Percentiles rank a stretch among this genome's conserved stretches.
Evolutionary conservation across 169 alveolate genomes (phyloP).

Genomic region (Plasmodium vivax): DNA sequence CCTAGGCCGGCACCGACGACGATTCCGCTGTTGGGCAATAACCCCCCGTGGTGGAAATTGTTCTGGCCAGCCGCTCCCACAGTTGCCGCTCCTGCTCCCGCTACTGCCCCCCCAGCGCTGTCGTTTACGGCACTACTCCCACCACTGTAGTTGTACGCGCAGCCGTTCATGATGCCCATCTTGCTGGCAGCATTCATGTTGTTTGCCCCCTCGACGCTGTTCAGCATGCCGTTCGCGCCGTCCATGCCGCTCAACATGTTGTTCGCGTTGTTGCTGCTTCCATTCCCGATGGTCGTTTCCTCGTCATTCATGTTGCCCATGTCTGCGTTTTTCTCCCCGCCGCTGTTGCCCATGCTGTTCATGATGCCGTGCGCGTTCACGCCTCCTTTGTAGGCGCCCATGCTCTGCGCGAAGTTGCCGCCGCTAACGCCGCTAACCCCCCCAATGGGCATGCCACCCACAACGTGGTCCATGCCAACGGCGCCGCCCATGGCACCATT

Average conservation of each 20-base stretch:
- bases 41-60: background rate
- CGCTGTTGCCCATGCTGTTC: background rate
- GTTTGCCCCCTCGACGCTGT: background rate
- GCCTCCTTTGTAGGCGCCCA: background rate
- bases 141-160: background rate
- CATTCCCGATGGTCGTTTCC: background rate
- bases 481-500: background rate
- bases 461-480: background rate
- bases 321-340: background rate
- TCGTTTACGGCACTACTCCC: background rate
- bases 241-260: background rate
- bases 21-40: background rate
- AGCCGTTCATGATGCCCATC: background rate
- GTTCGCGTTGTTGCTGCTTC: background rate
- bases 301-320: background rate
- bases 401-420: background rate
- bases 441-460: background rate
- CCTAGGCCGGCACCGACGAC: background rate
- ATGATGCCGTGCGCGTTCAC: background rate
- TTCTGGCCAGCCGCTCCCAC: background rate
- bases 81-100: background rate
- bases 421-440: background rate
- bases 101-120: background rate
- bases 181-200: background rate
- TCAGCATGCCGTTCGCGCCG: background rate